These are phyloP conservation scores for Kwoniella sp. DNA, from an alignment of 768 basidiomycete genomes.

Conservation along the genomic window DNA sequence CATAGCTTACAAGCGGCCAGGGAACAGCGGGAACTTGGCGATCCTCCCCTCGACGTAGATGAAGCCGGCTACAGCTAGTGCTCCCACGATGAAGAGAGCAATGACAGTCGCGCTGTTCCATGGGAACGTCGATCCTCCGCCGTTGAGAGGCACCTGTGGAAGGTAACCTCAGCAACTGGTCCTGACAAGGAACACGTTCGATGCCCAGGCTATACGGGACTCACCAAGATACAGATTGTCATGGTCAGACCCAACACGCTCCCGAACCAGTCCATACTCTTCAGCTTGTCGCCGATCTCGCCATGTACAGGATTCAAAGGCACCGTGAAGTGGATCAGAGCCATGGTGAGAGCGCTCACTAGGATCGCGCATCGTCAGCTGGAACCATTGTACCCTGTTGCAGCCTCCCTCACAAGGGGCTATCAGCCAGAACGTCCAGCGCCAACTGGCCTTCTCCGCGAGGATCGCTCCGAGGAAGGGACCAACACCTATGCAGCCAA, in stretches of 20 bases:
- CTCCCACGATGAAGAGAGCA: slow-evolving; percentile 25
- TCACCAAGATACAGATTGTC: slow-evolving; percentile 32
- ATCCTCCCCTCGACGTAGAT: slow-evolving; percentile 15
- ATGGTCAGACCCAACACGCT: slow-evolving; percentile 22
- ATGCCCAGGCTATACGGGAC: not conserved
- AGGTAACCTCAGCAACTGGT: not conserved
- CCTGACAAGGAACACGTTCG: not conserved
- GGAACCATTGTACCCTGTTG: not conserved
- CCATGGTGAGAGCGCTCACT: slow-evolving; percentile 20
- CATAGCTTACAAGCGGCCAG: slow-evolving; percentile 18
- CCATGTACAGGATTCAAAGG: slow-evolving; percentile 27
- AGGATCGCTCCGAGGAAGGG: slow-evolving; percentile 14
- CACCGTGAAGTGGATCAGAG: slow-evolving; percentile 21
- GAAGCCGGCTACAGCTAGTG: slow-evolving; percentile 17
- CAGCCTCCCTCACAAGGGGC: slow-evolving; percentile 16
- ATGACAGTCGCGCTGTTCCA: slow-evolving; percentile 34
- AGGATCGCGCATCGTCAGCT: too few relatives aligned
- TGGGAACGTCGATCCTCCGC: slow-evolving; percentile 31
- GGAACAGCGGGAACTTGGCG: slow-evolving; percentile 29
- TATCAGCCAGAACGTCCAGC: slow-evolving; percentile 24
- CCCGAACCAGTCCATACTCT: slow-evolving; percentile 38
- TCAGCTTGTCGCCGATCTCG: slow-evolving; percentile 16
- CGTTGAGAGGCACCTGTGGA: slow-evolving; percentile 23
- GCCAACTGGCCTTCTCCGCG: slow-evolving; percentile 25
- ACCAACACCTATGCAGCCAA: slow-evolving; percentile 3